These are phyloP conservation scores for Flueggea neowawraea DNA, from an alignment of 441 rosid genomes.

Conservation along the genomic window DNA sequence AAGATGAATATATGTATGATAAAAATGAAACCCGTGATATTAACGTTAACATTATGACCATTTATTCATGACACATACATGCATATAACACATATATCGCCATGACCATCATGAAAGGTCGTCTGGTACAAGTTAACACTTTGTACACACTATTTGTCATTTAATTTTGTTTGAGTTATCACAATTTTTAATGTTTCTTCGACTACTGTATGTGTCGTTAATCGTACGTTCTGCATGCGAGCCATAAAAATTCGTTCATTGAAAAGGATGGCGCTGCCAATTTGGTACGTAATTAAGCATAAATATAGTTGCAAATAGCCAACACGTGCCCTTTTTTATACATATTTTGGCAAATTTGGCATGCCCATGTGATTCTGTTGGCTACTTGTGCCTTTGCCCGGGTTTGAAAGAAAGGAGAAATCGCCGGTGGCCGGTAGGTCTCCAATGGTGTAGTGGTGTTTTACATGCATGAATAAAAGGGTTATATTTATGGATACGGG, in stretches of 20 bases:
- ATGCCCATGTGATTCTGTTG: too few species aligned
- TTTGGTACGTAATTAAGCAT: not conserved
- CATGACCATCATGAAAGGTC: not conserved
- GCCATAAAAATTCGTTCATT: not conserved
- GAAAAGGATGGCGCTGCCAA: not conserved
- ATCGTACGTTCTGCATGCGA: not conserved
- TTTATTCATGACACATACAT: not conserved
- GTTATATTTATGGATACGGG: too few species aligned
- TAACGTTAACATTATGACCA: slow-evolving; percentile 1
- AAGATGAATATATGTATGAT: not conserved
- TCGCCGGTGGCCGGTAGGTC: too few species aligned
- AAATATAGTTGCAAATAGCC: not conserved
- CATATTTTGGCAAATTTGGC: too few species aligned
- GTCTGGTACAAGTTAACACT: not conserved
- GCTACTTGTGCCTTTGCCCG: too few species aligned
- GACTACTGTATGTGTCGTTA: not conserved
- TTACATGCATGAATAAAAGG: too few species aligned
- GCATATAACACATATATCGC: not conserved
- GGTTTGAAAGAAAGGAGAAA: too few species aligned
- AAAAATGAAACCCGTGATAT: slow-evolving; percentile 10
- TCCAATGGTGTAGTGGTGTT: too few species aligned
- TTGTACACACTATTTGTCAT: not conserved
- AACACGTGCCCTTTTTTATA: not conserved
- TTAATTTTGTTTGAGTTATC: not conserved
- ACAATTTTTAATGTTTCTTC: not conserved